Evolutionary conservation across 1,139 yeast genomes (phyloP), one percentile per base, ranked within the genome.

Genomic region (Torulaspora pretoriensis): DNA sequence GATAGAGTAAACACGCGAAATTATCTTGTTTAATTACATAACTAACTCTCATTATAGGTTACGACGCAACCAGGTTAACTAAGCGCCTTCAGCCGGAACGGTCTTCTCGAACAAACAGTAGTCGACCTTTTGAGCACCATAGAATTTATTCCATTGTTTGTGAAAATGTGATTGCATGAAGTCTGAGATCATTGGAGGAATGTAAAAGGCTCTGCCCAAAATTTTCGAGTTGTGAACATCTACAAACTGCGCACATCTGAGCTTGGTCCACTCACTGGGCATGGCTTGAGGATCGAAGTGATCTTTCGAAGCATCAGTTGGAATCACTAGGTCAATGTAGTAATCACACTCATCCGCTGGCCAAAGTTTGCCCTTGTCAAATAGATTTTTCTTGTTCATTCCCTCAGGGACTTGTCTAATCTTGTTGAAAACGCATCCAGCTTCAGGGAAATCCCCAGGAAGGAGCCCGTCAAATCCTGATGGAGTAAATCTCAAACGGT

Each of bases 401-500:
- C 81, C 78, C 0, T 53, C 41, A 1, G 95, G 92, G 2, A 74
- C 57, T 1, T 69, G 49, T 14, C 68, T 58, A n/a, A 65, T 48
- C 23, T 56, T 53, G 32, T 65, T 63, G 19, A 58, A 47, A 4
- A 62, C 40, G 2, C 50, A 44, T 1, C 55, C 56, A 2, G 61
- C 60, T 54, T 84, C 94, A 8, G 63, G 57, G 59, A 90, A 92
- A 59, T 86, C 94, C 1, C 95, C 95, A 0, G 97, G 98, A 36
- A 90, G 69, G 47, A 90, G 69, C 0, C 97, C 97, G 60, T 81
- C 78, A 64, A 90, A 90, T 1, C 94, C 95, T 47, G 89, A 81
- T 47, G 72, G 70, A 7, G 86, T 79, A 63, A 87, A 90, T 54
- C 71, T 70, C 23, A 88, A 67, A 50, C 96, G 70, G 48, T 71